Conservation (phyloP, 257 asterid genomes). For the Osmanthus fragrans region DNA sequence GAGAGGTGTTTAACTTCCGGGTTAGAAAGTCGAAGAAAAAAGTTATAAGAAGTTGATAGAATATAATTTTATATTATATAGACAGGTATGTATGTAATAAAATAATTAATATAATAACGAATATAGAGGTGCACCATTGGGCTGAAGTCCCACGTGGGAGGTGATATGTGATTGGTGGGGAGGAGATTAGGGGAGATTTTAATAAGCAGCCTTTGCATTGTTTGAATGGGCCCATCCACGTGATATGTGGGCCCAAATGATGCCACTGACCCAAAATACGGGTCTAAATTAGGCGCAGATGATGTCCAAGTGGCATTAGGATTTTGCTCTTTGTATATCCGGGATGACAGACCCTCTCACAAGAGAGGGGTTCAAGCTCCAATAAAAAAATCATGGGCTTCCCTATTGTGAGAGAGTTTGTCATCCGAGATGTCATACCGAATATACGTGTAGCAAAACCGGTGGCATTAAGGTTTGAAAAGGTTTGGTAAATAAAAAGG, state of each 20-base stretch:
- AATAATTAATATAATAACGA: not conserved
- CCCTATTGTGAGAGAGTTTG: too few relatives aligned
- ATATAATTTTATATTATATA: too few relatives aligned
- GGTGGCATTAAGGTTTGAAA: too few relatives aligned
- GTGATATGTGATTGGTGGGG: slow-evolving; percentile 59
- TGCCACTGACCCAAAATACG: not conserved
- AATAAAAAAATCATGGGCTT: too few relatives aligned
- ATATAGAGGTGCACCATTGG: slow-evolving; percentile 31
- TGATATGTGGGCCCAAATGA: slow-evolving; percentile 2
- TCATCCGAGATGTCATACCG: too few relatives aligned
- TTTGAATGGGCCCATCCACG: slow-evolving; percentile 34
- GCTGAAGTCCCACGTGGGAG: slow-evolving; percentile 76
- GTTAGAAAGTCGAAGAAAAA: not conserved
- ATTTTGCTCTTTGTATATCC: too few relatives aligned
- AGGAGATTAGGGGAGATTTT: slow-evolving; percentile 66
- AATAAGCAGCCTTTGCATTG: slow-evolving; percentile 15
- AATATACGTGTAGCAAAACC: too few relatives aligned
- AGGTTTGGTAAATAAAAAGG: too few relatives aligned
- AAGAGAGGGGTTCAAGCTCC: too few relatives aligned
- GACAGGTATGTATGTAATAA: not conserved
- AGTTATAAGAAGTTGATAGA: not conserved
- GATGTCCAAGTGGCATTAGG: slow-evolving; percentile 13
- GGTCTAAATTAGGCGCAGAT: slow-evolving; percentile 9
- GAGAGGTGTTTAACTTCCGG: not conserved
- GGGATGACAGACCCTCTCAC: too few relatives aligned